phyloP scores from a whole-genome alignment of 2,329 filamentous ascomycete species.

The Colletotrichum godetiae region DNA sequence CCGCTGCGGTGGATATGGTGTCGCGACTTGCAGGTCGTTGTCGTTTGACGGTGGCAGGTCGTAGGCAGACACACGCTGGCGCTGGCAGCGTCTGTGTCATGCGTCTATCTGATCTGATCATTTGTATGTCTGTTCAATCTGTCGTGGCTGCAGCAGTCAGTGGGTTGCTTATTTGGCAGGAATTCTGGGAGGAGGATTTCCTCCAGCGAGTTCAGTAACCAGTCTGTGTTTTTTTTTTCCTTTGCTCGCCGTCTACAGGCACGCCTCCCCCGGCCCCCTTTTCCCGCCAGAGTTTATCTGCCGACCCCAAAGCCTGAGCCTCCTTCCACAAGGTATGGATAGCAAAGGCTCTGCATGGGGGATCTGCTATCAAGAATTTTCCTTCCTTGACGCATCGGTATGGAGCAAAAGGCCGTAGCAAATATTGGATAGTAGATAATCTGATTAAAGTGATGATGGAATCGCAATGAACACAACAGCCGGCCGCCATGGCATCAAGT shows the following conservation, averaged over 20 bases:
- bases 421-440: not conserved
- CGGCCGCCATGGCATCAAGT: constrained; percentile 17
- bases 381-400: not conserved
- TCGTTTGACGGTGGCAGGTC: constrained; percentile 6
- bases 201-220: not conserved
- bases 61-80: not conserved
- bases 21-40: constrained; percentile 3
- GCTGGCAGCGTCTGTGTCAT: constrained; percentile 6
- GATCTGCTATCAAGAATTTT: not conserved
- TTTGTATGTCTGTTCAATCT: not conserved
- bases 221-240: not conserved
- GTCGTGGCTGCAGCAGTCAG: constrained; percentile 9
- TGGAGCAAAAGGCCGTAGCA: not conserved
- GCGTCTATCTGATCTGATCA: not conserved
- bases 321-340: too few species aligned
- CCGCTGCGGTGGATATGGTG: constrained; percentile 5
- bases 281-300: constrained; percentile 3
- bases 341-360: not conserved
- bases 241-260: not conserved
- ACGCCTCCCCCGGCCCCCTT: constrained; percentile 1
- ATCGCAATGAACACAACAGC: constrained; percentile 3
- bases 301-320: constrained; percentile 10
- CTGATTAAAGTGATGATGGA: constrained; percentile 13
- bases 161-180: not conserved
- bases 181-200: not conserved